Evolutionary conservation across 441 rosid genomes (phyloP), one percentile per base, ranked within the genome.

Genomic region (Mallotus repandus): DNA sequence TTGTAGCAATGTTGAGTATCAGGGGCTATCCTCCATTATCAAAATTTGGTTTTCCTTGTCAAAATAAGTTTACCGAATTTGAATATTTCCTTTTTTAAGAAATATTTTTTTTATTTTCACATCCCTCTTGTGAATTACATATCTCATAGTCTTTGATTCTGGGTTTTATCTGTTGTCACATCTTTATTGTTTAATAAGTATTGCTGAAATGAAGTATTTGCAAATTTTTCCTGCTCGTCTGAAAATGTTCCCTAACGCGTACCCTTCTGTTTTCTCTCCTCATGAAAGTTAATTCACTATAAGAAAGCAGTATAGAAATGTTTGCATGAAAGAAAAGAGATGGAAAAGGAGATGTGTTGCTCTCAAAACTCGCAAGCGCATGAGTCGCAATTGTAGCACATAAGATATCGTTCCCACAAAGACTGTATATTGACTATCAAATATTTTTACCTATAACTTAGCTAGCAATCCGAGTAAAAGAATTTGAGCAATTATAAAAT

Each of bases 11-110:
- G 41, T 70, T 71, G 72, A 58, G 19, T 66, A 68, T 55, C 58
- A 43, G 63, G 74, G 57, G 32, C 10, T 46, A 66, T 56, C 22
- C 50, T 56, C 22, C 55, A 35, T 66, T 45, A 63, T 78, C 38
- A 29, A 66, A 25, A 64, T 66, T 60, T 14, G 50, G 52, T 64
- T 54, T 53, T 19, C 69, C 10, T 19, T 60, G 43, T 68, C 54
- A 25, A 64, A 77, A 79, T 73, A 77, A 85, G 68, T 19, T 73
- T 66, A 54, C 50, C 52, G 62, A 71, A 70, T 50, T 70, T 35
- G 45, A 22, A n/a, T 1, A 25, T 59, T 45, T 21, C 53, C n/a
- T 11, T 21, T 18, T 60, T 48, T 75, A n/a, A 29, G 25, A 21
- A 50, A 46, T 25, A 1, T 61, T 11, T 68, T 21, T 5, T 45